Evolutionary conservation across 2,329 filamentous ascomycete species (phyloP).

Genomic region (Hypoxylon sp.): DNA sequence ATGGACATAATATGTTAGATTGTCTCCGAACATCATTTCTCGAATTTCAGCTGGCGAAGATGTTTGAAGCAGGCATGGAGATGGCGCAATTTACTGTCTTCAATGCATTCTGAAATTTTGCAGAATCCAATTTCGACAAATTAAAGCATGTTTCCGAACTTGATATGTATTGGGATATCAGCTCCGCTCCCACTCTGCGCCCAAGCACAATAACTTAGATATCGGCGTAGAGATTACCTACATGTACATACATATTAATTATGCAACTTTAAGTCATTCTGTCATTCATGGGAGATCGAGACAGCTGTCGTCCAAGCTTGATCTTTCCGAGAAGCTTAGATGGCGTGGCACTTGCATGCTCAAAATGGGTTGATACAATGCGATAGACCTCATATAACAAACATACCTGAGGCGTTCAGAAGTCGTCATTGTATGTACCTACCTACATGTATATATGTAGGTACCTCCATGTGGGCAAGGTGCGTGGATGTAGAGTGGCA

Average conservation of each 20-base stretch:
- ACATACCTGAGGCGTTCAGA: no score
- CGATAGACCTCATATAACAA: background rate
- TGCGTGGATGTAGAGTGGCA: background rate
- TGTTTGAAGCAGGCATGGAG: constrained; percentile 26
- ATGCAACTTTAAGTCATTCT: constrained; percentile 14
- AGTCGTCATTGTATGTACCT: no score
- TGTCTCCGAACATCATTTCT: constrained; percentile 21
- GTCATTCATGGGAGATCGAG: constrained; percentile 6
- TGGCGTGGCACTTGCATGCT: no score
- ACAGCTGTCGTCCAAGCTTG: no score
- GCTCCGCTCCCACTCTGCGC: constrained; percentile 1
- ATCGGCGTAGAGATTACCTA: constrained; percentile 13
- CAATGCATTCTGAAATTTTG: constrained; percentile 36
- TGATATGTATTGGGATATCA: constrained; percentile 3
- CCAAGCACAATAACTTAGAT: constrained; percentile 18
- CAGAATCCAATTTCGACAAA: constrained; percentile 38
- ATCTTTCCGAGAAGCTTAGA: no score
- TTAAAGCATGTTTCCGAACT: constrained; percentile 27
- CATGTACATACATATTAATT: background rate
- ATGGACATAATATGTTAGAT: constrained; percentile 15
- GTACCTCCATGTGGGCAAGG: background rate
- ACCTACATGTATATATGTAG: no score
- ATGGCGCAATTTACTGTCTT: constrained; percentile 44
- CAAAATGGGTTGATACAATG: no score
- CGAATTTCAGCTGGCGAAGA: constrained; percentile 29